Evolutionary conservation across 192 early-diverging fungal genomes (phyloP), one percentile per base, ranked within the genome.

Genomic region (Linnemannia hyalina): DNA sequence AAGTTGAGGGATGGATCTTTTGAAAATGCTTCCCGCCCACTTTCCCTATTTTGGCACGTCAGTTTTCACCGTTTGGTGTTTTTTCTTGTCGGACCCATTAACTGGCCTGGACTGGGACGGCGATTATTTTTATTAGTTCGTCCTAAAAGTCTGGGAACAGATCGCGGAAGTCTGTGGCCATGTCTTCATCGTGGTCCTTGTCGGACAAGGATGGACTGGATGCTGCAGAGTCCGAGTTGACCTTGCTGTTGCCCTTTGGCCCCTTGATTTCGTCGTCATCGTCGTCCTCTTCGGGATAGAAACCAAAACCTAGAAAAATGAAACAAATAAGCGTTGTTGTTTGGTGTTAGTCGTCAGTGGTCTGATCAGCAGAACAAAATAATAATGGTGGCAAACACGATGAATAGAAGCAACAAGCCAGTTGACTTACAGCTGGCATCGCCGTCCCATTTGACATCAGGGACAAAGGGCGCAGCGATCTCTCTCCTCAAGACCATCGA

Each of bases 401-500:
- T 29, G 46, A 73, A 2, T 3, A 40, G 40, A 26, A 29, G 29
- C 6, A 22, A 16, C 0, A 70, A 46, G 5, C 18, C 9, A 6
- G 2, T 29, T 8, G 9, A 49, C 84, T 81, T 86, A 84, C 90
- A 90, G 82, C 91, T 91, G 20, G 91, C 88, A 79, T 91, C 91
- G 6, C 90, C 90, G 78, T 91, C 90, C 77, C 90, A 89, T n/a
- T 88, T 87, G 54, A 91, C 89, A 40, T 81, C 80, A 32, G 93
- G 93, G 16, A 94, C 88, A 83, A 92, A 91, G 1, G 93, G 93
- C 23, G 93, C 90, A 23, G 89, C 80, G 46, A 93, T 90, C 72
- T 91, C 87, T 41, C 91, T 76, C 69, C 90, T 69, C 35, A 88
- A 78, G 11, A 94, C 80, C 44, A 92, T 87, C n/a, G 89, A 87